These are phyloP conservation scores for Sphagnum magellanicum DNA, from an alignment of 228 moss, liverwort and hornwort genomes.

Conservation along the genomic window DNA sequence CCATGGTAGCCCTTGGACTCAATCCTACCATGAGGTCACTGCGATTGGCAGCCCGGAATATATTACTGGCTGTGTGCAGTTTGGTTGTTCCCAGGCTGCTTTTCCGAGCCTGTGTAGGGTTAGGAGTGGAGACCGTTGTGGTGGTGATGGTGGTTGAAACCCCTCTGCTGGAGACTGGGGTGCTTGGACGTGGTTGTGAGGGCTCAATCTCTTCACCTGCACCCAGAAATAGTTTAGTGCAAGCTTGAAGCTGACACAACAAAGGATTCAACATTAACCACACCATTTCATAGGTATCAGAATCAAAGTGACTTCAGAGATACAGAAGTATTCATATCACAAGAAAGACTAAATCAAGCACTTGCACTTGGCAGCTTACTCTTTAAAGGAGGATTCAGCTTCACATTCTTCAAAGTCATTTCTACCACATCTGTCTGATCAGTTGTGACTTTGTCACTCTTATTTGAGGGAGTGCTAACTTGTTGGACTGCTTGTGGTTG, in stretches of 20 bases:
- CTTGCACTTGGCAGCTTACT: slow-evolving; percentile 31
- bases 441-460: slow-evolving; percentile 36
- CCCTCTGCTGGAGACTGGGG: slow-evolving; percentile 45
- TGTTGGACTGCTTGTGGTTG: slow-evolving; percentile 41
- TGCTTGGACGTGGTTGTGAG: slow-evolving; percentile 40
- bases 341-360: too few species aligned
- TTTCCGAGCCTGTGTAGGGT: slow-evolving; percentile 41
- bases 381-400: slow-evolving; percentile 53
- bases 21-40: slow-evolving; percentile 7
- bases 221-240: background rate
- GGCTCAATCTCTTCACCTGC: slow-evolving; percentile 67
- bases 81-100: slow-evolving; percentile 65
- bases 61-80: slow-evolving; percentile 48
- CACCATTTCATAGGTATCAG: too few species aligned
- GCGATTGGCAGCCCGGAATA: slow-evolving; percentile 32
- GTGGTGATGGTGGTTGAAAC: slow-evolving; percentile 35
- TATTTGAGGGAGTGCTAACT: slow-evolving; percentile 23
- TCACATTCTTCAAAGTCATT: slow-evolving; percentile 79
- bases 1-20: slow-evolving; percentile 42
- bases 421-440: slow-evolving; percentile 68
- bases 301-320: too few species aligned
- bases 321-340: too few species aligned
- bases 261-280: too few species aligned
- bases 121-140: slow-evolving; percentile 9
- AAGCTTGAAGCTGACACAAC: too few species aligned